These are phyloP conservation scores for Leptographium radiaticola DNA, from an alignment of 2,329 filamentous ascomycete species.

Conservation along the genomic window DNA sequence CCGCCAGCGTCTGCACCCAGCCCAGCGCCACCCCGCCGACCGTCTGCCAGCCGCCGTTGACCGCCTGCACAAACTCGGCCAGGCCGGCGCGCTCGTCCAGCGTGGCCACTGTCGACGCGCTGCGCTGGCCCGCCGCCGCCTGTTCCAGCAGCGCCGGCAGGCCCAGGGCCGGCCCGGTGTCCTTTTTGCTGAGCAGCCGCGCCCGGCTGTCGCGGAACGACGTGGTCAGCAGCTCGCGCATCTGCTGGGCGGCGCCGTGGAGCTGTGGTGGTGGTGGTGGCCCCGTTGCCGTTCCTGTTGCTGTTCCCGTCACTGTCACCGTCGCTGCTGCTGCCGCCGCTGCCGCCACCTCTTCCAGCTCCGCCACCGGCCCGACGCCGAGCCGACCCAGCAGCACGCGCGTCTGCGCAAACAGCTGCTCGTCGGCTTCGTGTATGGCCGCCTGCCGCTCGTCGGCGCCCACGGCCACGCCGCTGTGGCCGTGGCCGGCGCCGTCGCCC, in stretches of 20 bases:
- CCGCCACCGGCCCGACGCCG: constrained; percentile 24
- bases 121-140: constrained; percentile 32
- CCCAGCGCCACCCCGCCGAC: constrained; percentile 45
- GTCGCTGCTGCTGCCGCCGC: constrained; percentile 11
- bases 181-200: constrained; percentile 38
- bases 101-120: constrained; percentile 25
- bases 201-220: constrained; percentile 41
- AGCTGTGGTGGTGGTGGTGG: no score
- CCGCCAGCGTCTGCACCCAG: constrained; percentile 38
- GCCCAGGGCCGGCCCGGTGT: constrained; percentile 36
- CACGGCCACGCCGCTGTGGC: constrained; percentile 40
- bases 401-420: constrained; percentile 40
- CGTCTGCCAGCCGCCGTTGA: constrained; percentile 38
- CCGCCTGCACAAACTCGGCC: constrained; percentile 32
- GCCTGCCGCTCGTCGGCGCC: constrained; percentile 38
- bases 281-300: no score
- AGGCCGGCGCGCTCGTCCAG: constrained; percentile 43
- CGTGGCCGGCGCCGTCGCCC: constrained; percentile 40
- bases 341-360: constrained; percentile 22
- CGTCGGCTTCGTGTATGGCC: constrained; percentile 42
- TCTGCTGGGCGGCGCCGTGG: no score
- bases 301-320: not conserved
- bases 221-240: constrained; percentile 29
- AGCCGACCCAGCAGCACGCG: constrained; percentile 42
- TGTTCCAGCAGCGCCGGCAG: constrained; percentile 47